Base-by-base conservation (phyloP, 768 basidiomycete species). In the Naganishia randhawae region DNA sequence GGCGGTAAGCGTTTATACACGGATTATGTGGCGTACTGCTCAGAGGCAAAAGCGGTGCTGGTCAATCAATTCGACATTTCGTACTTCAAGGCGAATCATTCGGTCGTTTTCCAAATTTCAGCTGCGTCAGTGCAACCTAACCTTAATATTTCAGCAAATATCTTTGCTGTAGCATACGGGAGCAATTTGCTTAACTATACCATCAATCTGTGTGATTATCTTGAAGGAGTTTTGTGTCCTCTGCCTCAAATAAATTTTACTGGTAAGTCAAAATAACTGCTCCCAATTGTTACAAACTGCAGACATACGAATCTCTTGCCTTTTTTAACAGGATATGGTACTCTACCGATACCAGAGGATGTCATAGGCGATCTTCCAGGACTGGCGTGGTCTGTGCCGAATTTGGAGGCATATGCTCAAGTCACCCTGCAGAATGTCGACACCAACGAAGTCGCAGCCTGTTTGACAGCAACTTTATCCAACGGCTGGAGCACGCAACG, bases 401-500 rank as follows among this genome's bases (percentile, higher is more conserved):
- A 99, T 80, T 83, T 97, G 6, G 92, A 97, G 77, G 92, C 90
- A 19, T 92, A 86, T 74, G 92, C 87, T 0, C 89, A 92, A 73
- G 81, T 97, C 64, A 85, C 87, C 6, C 83, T 95, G 45, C 85
- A 82, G 2, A 86, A 90, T 70, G 84, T 86, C 35, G 81, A 82
- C 55, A 89, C 90, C 6, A 87, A 89, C 54, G 77, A 85, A 9
- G 83, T 90, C 70, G 90, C 88, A 63, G 91, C 92, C 0, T 99
- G 95, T 74, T 85, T 99, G 9, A 92, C 94, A 78, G 86, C 92
- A 19, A 94, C 92, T 1, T 82, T 97, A 13, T 88, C 91, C 19
- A 99, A 99, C 76, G 94, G 94, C 11, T 88, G 88, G 85, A 90
- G 92, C 0, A 85, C 87, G 0, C 86, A 85, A 68, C 90, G 90